Evolutionary conservation across 2,329 filamentous ascomycete species (phyloP), one percentile per base, ranked within the genome.

Genomic region (Biscogniauxia mediterranea): DNA sequence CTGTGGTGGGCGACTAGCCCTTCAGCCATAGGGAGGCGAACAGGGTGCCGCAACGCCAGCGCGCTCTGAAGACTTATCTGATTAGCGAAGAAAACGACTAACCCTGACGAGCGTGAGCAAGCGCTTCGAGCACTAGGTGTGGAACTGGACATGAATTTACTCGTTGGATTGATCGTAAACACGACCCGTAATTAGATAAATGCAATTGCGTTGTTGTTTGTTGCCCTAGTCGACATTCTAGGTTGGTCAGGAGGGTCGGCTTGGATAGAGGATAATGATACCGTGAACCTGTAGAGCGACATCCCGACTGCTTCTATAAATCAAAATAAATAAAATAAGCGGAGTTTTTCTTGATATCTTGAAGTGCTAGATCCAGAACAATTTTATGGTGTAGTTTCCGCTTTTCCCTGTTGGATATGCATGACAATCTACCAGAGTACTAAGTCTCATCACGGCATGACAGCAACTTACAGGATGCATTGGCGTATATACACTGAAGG

Each of bases 1-100:
- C 5, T 87, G 85, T 64, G 80, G 81, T 7, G 85, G 83, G 2
- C 76, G 77, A 56, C 84, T 84, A 81, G 80, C 78, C 2, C 61
- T 85, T 54, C 61, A 83, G 55, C 74, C 58, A 26, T 65, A 61
- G 52, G 52, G 62, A 21, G 61, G 21, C 50, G 19, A 25, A 8
- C 50, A 52, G 50, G 50, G 19, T 25, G n/a, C 7, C 21, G 5
- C 8, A 6, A 2, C 19, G 8, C 6, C 50, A 25, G 50, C 19
- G 9, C 19, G 8, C 21, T 19, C 19, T 1, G 21, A 25, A 25
- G n/a, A 52, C 50, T 3, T 52, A 52, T 21, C 23, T 9, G 20
- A 51, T 8, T 51, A 5, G 17, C 49, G 15, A 38, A 38, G 32
- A 38, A 38, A 9, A 38, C 13, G 32, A 38, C 32, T 38, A 46